Base-by-base conservation (phyloP, 441 rosid genomes). In the Viola pubescens region DNA sequence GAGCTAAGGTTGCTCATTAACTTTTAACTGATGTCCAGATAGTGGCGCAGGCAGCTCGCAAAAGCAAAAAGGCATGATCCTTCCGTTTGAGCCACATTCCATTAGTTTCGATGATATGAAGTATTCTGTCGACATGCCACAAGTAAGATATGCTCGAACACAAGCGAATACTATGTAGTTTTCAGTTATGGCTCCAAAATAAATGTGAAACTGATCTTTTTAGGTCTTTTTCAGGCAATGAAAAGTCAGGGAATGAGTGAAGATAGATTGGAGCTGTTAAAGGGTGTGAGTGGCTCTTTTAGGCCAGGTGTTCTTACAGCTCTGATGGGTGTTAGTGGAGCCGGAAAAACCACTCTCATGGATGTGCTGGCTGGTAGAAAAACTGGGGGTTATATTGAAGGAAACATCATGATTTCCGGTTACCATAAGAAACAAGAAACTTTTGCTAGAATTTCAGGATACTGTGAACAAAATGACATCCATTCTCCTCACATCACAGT, bases 261-360 rank as follows among this genome's bases (percentile, higher is more conserved):
- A 48, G 80, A 83, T 34, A 79, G 61, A 64, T 77, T 86, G 64
- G 84, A 73, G 13, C 74, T 91, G n/a, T 55, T 91, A 66, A 86
- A 79, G 46, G 82, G 86, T 14, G 87, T 86, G 13, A 91, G 79
- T 56, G 95, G 98, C 12, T 74, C 86, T 44, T 91, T 88, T 64
- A 79, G 91, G 78, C 96, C 98, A 7, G 98, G 95, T 6, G 86
- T 91, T 60, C 90, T 91, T 9, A 88, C 96, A 8, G 95, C 98
- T 66, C 68, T 88, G 58, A 87, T 88, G 89, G 98, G 95, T 40
- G 87, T 85, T 9, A 86, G 89, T 37, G 98, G 96, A 6, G 97
- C 98, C 26, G 98, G 95, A 7, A 91, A 79, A 68, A 77, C 84
- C 42, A 79, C 81, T 8, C 58, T 79, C 54, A 72, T 79, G 84